Evolutionary conservation across 78 protist genomes (phyloP).

Genomic region (Planoprotostelium fungivorum): DNA sequence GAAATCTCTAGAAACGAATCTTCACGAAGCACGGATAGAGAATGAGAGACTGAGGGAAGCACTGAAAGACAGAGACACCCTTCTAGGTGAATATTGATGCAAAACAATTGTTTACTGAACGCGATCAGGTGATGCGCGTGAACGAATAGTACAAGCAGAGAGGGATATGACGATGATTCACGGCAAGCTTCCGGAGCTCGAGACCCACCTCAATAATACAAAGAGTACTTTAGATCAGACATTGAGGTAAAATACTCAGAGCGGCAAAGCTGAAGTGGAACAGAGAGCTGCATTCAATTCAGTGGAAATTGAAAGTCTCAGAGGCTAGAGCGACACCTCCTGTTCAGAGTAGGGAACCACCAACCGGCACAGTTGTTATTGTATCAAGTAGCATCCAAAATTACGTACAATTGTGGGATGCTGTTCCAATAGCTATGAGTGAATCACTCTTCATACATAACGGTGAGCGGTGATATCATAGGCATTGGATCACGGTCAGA

Average conservation of each 20-base stretch:
- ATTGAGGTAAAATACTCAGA: not conserved
- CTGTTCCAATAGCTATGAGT: not conserved
- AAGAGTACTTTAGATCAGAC: not conserved
- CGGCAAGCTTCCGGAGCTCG: not conserved
- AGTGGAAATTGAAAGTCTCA: not conserved
- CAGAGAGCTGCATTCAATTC: not conserved
- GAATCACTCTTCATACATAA: not conserved
- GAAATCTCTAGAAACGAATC: not conserved
- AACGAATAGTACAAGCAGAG: not conserved
- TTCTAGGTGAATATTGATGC: not conserved
- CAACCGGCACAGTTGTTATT: not conserved
- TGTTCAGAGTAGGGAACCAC: not conserved
- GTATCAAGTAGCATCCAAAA: not conserved
- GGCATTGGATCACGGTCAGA: not conserved
- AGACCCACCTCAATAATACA: not conserved
- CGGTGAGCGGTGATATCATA: not conserved
- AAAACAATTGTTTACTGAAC: too few relatives aligned
- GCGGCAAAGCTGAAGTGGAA: too few relatives aligned
- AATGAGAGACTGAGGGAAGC: not conserved
- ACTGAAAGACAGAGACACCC: not conserved
- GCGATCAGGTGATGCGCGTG: not conserved
- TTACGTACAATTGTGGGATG: not conserved
- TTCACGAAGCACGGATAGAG: not conserved
- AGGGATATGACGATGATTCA: not conserved
- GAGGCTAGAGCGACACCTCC: not conserved